Evolutionary conservation across 1,284 basidiomycete genomes (phyloP), one percentile per base, ranked within the genome.

Genomic region (Entoloma clypeatum): DNA sequence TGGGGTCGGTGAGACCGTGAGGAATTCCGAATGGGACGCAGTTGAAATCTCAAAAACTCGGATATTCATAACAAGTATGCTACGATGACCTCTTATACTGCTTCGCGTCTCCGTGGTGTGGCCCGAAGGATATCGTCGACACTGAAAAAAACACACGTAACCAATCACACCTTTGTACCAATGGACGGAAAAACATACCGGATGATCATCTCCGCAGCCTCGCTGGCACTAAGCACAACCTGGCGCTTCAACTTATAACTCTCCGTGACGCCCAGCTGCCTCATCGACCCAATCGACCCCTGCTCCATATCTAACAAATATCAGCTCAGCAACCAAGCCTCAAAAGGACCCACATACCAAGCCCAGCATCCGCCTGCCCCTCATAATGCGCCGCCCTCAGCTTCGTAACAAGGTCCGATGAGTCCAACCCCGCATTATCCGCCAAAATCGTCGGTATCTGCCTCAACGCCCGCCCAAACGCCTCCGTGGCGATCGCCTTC

Each of bases 121-220:
- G 81, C 75, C 30, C 81, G 72, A 37, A 84, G 67, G 45, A 84
- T 84, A 51, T 84, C 78, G 46, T 84, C 81, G 43, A 84, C 81
- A 43, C 81, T 82, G 39, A 17, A 40, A 19, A 16, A 22, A 36
- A 16, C 42, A 37, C 18, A 9, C 29, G 17, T 31, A 44, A 41
- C 45, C 39, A 53, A 47, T 41, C 21, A 45, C 38, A 30, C 13
- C 10, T 7, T 21, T 6, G 8, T 18, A 8, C 26, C 7, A 24
- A 19, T 26, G n/a, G 37, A 34, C 35, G 5, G 26, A 32, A 22
- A 11, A 30, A 75, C 89, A 25, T 65, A 92, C 81, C 95, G 78
- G 53, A 99, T 76, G 52, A 98, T 97, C 93, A 99, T 98, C 72
- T 99, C 96, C 2, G 92, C 88, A 7, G 95, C 96, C 64, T 99